A percentile compares a stretch with the other conserved stretches of the same genome.
Evolutionary conservation across 2,329 filamentous ascomycete genomes (phyloP).

Genomic region (Venturia asperata): DNA sequence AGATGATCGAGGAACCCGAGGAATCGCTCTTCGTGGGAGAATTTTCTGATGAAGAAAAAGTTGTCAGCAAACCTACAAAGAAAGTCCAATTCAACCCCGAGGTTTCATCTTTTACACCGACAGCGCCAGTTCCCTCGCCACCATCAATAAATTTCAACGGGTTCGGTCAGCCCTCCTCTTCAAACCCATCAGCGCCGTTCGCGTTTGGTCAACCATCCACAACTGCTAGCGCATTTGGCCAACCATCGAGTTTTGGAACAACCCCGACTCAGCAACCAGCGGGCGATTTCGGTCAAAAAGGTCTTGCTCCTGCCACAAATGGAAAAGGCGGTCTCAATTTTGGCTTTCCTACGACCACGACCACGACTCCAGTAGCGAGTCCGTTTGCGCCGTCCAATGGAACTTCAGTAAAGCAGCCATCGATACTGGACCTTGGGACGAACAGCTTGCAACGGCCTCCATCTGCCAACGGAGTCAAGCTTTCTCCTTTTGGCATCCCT

Average conservation of each 20-base stretch:
- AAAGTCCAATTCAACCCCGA: constrained; percentile 14
- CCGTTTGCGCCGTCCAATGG: background rate
- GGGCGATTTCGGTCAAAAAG: background rate
- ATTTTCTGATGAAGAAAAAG: constrained; percentile 30
- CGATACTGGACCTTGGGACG: background rate
- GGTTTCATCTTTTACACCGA: background rate
- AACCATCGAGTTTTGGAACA: constrained; percentile 4
- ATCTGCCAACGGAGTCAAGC: background rate
- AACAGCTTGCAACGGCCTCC: background rate
- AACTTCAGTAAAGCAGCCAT: background rate
- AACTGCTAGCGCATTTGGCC: background rate
- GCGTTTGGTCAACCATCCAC: constrained; percentile 14
- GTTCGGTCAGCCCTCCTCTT: constrained; percentile 3
- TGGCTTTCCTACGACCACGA: background rate
- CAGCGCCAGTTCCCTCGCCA: constrained; percentile 1
- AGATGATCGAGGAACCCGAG: constrained; percentile 41
- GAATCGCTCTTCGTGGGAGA: constrained; percentile 27
- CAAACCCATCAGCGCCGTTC: background rate
- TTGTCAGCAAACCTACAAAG: constrained; percentile 15
- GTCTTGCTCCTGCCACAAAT: background rate
- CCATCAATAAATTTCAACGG: constrained; percentile 17
- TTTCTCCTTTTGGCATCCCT: background rate
- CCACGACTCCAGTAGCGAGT: background rate
- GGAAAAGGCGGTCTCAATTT: background rate
- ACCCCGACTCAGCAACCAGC: background rate